phyloP scores from a whole-genome alignment of 768 basidiomycete species.

The Mycena pura region DNA sequence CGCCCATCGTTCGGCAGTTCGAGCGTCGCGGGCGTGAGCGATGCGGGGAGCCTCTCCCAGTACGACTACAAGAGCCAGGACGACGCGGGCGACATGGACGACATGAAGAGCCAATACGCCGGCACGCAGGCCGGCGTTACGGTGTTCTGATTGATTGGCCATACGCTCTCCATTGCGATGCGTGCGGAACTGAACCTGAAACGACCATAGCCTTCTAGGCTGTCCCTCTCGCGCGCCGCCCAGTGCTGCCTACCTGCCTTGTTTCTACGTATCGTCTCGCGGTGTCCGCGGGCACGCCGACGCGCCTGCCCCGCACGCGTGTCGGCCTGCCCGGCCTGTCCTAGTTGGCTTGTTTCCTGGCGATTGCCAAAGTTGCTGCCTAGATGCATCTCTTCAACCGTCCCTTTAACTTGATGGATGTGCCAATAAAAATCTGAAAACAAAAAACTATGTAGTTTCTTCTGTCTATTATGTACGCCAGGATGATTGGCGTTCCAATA shows the following conservation, averaged over 20 bases:
- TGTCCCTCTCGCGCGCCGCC: conserved; percentile 14
- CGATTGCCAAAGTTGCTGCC: conserved; percentile 21
- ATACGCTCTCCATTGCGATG: background rate
- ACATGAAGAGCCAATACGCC: conserved; percentile 88
- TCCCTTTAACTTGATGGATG: conserved; percentile 11
- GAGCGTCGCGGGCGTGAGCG: conserved; percentile 76
- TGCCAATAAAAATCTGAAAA: conserved; percentile 20
- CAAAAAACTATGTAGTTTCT: conserved; percentile 15
- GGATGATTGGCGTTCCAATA: background rate
- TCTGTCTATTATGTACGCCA: background rate
- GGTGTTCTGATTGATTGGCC: conserved; percentile 74
- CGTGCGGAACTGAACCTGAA: conserved; percentile 21
- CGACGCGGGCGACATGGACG: conserved; percentile 78
- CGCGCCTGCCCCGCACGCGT: conserved; percentile 7
- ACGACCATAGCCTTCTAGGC: conserved; percentile 18
- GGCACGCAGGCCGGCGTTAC: conserved; percentile 87
- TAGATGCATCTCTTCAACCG: conserved; percentile 11
- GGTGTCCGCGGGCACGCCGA: conserved; percentile 20
- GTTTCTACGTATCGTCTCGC: conserved; percentile 17
- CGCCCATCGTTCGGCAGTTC: conserved; percentile 75
- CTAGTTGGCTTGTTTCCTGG: conserved; percentile 20
- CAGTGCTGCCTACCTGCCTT: conserved; percentile 14
- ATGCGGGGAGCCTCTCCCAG: conserved; percentile 79
- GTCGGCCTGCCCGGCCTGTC: conserved; percentile 14
- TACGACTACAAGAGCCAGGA: conserved; percentile 92